Evolutionary conservation across 148 eudicot genomes (phyloP).

Genomic region (Cornus suecica): DNA sequence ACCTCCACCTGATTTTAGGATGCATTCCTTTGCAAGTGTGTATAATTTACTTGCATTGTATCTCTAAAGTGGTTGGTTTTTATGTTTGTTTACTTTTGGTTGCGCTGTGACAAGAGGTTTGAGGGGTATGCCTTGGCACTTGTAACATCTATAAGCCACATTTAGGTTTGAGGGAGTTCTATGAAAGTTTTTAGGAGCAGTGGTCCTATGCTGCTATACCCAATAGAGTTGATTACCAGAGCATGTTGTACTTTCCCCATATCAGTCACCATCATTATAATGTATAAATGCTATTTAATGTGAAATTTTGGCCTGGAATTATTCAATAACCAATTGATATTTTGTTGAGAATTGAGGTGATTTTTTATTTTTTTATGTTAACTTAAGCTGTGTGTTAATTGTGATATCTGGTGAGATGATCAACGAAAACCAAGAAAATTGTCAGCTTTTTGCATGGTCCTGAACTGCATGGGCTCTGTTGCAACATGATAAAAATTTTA

Average conservation of each 20-base stretch:
- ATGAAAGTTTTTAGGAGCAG: neutral
- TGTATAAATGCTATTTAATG: conserved; percentile 25
- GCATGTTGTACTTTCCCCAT: conserved; percentile 31
- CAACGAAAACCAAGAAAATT: neutral
- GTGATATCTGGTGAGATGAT: neutral
- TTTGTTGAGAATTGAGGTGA: neutral
- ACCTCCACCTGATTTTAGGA: conserved; percentile 3
- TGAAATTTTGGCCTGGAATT: conserved; percentile 30
- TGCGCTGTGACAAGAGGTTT: conserved; percentile 17
- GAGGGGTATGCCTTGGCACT: conserved; percentile 7
- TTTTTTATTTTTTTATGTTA: neutral
- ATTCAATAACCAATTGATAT: conserved; percentile 8
- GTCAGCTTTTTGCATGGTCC: no score
- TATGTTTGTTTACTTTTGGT: conserved; percentile 17
- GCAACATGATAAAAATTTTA: no score
- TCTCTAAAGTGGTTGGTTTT: conserved; percentile 11
- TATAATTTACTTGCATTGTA: conserved; percentile 27
- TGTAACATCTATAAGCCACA: neutral
- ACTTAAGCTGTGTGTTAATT: neutral
- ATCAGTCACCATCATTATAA: conserved; percentile 1
- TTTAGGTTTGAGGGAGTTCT: neutral
- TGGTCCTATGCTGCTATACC: neutral
- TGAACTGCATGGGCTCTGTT: no score
- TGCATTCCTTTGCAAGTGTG: conserved; percentile 38
- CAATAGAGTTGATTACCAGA: conserved; percentile 12